phyloP scores from a whole-genome alignment of 2,329 filamentous ascomycete genomes.

The Trichoderma koningiopsis region DNA sequence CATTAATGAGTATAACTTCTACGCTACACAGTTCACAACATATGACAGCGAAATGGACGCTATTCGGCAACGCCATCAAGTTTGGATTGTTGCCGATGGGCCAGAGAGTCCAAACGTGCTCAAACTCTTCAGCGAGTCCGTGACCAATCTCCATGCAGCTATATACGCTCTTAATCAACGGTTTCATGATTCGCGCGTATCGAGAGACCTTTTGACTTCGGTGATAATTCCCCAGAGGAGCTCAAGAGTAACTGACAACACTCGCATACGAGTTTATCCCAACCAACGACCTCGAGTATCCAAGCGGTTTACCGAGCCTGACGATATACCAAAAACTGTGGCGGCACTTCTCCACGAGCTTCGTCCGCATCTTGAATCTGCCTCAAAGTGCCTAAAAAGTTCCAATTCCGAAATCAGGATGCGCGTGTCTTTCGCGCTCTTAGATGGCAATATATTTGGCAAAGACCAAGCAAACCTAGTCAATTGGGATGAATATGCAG shows the following conservation, averaged over 20 bases:
- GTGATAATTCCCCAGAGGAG: slow-evolving; percentile 37
- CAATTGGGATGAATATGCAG: slow-evolving; percentile 33
- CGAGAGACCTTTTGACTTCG: slow-evolving; percentile 31
- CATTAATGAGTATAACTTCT: slow-evolving; percentile 28
- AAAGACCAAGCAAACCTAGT: slow-evolving; percentile 32
- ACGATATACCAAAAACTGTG: neutral
- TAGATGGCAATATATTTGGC: slow-evolving; percentile 35
- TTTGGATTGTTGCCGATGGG: slow-evolving; percentile 37
- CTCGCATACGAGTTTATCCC: slow-evolving; percentile 32
- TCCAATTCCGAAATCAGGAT: slow-evolving; percentile 35
- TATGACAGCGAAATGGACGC: slow-evolving; percentile 32
- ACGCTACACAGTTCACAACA: slow-evolving; percentile 33
- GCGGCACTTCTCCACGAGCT: slow-evolving; percentile 31
- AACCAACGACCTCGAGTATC: slow-evolving; percentile 31
- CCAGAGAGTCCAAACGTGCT: slow-evolving; percentile 32
- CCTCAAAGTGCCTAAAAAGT: slow-evolving; percentile 33
- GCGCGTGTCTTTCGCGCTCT: slow-evolving; percentile 39
- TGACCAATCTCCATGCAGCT: slow-evolving; percentile 34
- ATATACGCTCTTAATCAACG: slow-evolving; percentile 36
- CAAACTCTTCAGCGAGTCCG: slow-evolving; percentile 32
- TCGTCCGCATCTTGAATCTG: slow-evolving; percentile 27
- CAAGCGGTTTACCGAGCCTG: neutral
- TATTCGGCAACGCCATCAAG: slow-evolving; percentile 35
- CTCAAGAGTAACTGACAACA: slow-evolving; percentile 23
- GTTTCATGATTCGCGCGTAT: slow-evolving; percentile 39